Conservation (phyloP, 371 early-diverging fungal genomes). For the Quaeritorhiza haematococci region DNA sequence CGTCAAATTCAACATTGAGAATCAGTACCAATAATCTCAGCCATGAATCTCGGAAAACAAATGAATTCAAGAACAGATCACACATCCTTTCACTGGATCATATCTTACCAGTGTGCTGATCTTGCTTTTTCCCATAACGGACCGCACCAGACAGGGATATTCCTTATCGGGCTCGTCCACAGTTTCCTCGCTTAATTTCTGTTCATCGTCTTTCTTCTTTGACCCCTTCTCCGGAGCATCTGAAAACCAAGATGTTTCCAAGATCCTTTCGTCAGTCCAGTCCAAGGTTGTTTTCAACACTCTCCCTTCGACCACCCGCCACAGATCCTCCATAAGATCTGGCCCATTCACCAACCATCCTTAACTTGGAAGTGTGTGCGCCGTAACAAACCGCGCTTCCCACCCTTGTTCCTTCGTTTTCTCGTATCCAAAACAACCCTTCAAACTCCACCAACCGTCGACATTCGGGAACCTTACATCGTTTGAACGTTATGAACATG, state of each 20-base stretch:
- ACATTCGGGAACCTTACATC: slow-evolving; percentile 21
- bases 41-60: too few species aligned
- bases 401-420: too few species aligned
- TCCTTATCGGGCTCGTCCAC: slow-evolving; percentile 12
- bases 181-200: neutral
- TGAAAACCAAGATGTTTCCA: neutral
- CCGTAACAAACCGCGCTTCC: too few species aligned
- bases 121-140: slow-evolving; percentile 28
- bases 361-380: too few species aligned
- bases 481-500: slow-evolving; percentile 40
- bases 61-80: too few species aligned
- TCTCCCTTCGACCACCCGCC: neutral
- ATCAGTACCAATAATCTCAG: too few species aligned
- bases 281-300: too few species aligned
- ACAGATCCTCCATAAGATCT: neutral
- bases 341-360: too few species aligned
- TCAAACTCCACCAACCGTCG: neutral
- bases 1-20: neutral
- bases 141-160: slow-evolving; percentile 34
- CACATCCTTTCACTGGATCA: too few species aligned
- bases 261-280: neutral
- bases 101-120: slow-evolving; percentile 30
- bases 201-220: neutral
- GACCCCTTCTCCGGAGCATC: neutral
- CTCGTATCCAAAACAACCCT: too few species aligned